Evolutionary conservation across 441 rosid genomes (phyloP), one percentile per base, ranked within the genome.

Genomic region (Erodium trifolium): DNA sequence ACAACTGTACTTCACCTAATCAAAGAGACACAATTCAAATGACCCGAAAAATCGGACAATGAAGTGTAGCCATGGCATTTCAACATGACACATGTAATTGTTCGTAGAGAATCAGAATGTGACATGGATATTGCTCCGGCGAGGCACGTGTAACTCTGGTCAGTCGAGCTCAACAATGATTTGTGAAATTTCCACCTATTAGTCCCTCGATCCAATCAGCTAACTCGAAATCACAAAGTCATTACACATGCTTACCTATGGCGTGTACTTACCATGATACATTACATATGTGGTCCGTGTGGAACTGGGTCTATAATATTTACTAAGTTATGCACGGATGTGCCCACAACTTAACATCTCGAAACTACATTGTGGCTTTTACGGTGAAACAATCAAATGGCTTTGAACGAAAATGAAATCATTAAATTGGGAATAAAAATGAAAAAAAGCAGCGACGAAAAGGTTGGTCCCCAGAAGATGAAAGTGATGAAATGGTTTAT

Each of bases 221-320:
- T 57, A 57, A 57, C 29, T 29, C 9, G 17, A 2, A 57, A 57
- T 18, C 16, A 57, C 7, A 9, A 57, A 57, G 29, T 18, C 8
- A 57, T 43, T 17, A 57, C 23, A 57, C 63, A 6, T 57, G 10
- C 27, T 37, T 57, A 57, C 63, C n/a, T 47, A 57, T 17, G 27
- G 27, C 63, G 63, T 57, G 63, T 57, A 57, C 63, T 29, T 57
- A 57, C 63, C 63, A 57, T 57, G 63, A 57, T 57, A 6, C 14
- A 4, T 18, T 17, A 17, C 62, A 55, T 10, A 1, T 6, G 27
- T 57, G 9, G 63, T 57, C 23, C 63, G 63, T 57, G 27, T 57
- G 27, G 7, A 57, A 17, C 29, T 47, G 14, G 53, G 14, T n/a
- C 53, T 12, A 16, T 47, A 12, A 12, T 47, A 45, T 45, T 45